Base-by-base conservation (phyloP, 2,329 filamentous ascomycete genomes). In the Nemania serpens region DNA sequence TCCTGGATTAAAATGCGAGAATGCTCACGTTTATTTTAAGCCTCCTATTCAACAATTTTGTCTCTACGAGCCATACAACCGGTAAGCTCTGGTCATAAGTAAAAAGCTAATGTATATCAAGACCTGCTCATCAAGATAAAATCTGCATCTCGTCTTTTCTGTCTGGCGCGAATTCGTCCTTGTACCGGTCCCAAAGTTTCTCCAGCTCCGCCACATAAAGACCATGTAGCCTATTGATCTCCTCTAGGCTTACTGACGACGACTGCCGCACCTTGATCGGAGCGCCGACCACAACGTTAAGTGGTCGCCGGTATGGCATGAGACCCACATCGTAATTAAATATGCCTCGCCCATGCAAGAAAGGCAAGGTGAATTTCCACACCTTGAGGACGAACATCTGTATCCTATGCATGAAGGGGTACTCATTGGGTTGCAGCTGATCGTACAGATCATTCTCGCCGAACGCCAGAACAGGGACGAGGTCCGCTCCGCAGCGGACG, bases 311-410 rank as follows among this genome's bases (percentile, higher is more conserved):
- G 75, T 97, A 98, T 0, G 95, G 95, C 91, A 98, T 93, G 70
- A 98, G 79, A 3, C 95, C 95, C 13, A 97, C 91, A 74, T 99
- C 95, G 73, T 99, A 98, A 76, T 99, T 99, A 78, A 98, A 97
- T 42, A 98, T 88, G 12, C 94, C 94, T 25, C 93, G 81, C 2
- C 93, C 94, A 74, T 97, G 93, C 70, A 97, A 90, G 29, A 96
- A 84, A 0, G 95, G 93, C 11, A 98, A 83, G 0, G 95, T 98
- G 71, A 97, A 99, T 53, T 96, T 96, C 81, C 96, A 87, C 5
- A 90, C 80, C 68, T 89, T 90, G 77, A 98, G 94, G 58, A 96
- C 80, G 29, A 93, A 78, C 79, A 97, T 87, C 77, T 99, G 95
- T 39, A 91, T 77, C 71, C 86, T 88, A 78, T 94, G 90, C 56